Base-by-base conservation (phyloP, 83 land plant species). In the Thuja plicata region DNA sequence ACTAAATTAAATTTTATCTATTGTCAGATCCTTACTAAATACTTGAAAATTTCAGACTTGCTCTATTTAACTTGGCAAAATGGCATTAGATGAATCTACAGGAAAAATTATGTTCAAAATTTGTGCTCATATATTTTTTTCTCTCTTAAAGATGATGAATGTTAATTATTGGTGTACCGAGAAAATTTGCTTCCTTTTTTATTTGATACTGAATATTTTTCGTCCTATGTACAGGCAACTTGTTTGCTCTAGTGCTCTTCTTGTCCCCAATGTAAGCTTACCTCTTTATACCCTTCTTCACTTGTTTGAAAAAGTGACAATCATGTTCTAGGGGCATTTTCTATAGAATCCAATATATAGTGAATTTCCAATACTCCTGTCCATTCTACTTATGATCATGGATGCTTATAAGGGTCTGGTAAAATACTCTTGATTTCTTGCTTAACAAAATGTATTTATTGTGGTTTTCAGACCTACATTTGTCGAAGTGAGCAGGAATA, bases 391-490 rank as follows among this genome's bases (percentile, higher is more conserved):
- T 79, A 27, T 45, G 85, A 43, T 82, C 50, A 45, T 46, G 27
- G 54, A 8, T 45, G 43, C 27, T 30, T 38, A 34, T 9, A 82
- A 82, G 30, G 85, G 15, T 82, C 52, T 82, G 32, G 16, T 16
- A 46, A 82, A 3, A 82, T 46, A 27, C 12, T 12, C 48, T 45
- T 82, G 50, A 82, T n/a, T 24, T 45, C 32, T 83, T 48, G 32
- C 54, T 83, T 45, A 83, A 17, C 30, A 27, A 27, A 13, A 8
- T 83, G 55, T 83, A 48, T 45, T n/a, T 83, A 46, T 83, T 46
- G 54, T 11, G 54, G 52, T 24, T 83, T 46, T 55, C 93, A 95
- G 97, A 84, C 93, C 91, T 32, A 94, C 95, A 84, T 95, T 94
- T 86, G 89, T 88, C 88, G 89, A 95, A 89, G 91, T 95, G 52